Base-by-base conservation (phyloP, 208 protist species). In the Leishmania tarentolae region DNA sequence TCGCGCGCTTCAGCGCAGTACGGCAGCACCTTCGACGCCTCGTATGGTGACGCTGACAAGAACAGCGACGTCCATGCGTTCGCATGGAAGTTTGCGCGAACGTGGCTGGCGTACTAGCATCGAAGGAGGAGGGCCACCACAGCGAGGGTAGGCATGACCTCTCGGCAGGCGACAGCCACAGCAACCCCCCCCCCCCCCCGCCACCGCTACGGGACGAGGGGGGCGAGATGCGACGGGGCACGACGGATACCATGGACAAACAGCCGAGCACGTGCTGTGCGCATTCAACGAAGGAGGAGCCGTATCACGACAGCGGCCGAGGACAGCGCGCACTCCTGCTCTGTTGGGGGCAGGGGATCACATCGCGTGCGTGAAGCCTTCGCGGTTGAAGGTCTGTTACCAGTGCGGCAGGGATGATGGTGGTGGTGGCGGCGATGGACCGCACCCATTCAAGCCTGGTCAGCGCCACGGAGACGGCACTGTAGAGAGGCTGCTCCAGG, bases 11-110 rank as follows among this genome's bases (percentile, higher is more conserved):
- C 53, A 4, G 56, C 19, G 3, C 73, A 40, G 31, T 31, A 11
- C 17, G 13, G 21, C 28, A 82, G 75, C 77, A 73, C 78, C 52
- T 83, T 86, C 35, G 77, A 79, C 52, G 4, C 63, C 31, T 79
- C 71, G 5, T 69, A 65, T 24, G 82, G 53, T 50, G 75, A 80
- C 3, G 59, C n/a, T 57, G 72, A 77, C 61, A 61, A 77, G 24
- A n/a, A 6, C 24, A 65, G 13, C 28, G 24, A 17, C 59, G 19
- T 2, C 13, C 6, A 35, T 17, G 52, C 37, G n/a, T 28, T 17
- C 56, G 73, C 52, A 77, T 31, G 37, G 17, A 4, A 15, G 2
- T 65, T 46, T 21, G 53, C 8, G 17, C 31, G 11, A 13, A 59
- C 35, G 3, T 17, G 35, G 9, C 28, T 5, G 37, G 15, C 31